Base-by-base conservation (phyloP, 2,329 filamentous ascomycete species). In the Ceratocystis variospora region DNA sequence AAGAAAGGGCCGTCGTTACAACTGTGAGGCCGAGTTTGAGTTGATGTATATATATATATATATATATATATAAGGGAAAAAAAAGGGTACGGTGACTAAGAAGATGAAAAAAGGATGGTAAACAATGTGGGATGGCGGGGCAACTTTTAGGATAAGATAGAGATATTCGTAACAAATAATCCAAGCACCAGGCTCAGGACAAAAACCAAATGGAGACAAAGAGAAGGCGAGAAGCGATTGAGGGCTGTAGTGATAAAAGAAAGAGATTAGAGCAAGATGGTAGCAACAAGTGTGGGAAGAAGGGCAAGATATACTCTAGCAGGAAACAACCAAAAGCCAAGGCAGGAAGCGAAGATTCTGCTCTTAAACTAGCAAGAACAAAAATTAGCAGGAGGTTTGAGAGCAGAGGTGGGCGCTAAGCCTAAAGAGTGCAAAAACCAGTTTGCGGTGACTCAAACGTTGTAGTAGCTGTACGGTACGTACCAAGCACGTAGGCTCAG, bases 31-130 rank as follows among this genome's bases (percentile, higher is more conserved):
- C 41, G 3, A 41, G 4, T 12, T 3, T 15, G 44, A 63, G 44
- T 46, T 31, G 28, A 28, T 12, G 4, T 41, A 28, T 19, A 44
- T 45, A 22, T 41, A 41, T 41, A 45, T 19, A 45, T 45, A 22
- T 46, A 62, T 33, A 46, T 7, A 41, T 22, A 22, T 22, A 22
- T 22, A 46, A 3, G 25, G 10, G 0, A 15, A 33, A 28, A 61
- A 44, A 25, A 63, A 50, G n/a, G 5, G 19, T 63, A 62, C 22
- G 25, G 28, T 61, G 57, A 48, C 33, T 31, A 62, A 62, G 22
- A 64, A 66, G 62, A 66, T 65, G 66, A 66, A 67, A 67, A 64
- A 61, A 63, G 44, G 44, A 59, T 63, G 66, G 63, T 48, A 62
- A 61, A 67, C 45, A 66, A 62, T 46, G 61, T 62, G 53, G 68